Base-by-base conservation (phyloP, 768 basidiomycete species). In the Russula sp. region DNA sequence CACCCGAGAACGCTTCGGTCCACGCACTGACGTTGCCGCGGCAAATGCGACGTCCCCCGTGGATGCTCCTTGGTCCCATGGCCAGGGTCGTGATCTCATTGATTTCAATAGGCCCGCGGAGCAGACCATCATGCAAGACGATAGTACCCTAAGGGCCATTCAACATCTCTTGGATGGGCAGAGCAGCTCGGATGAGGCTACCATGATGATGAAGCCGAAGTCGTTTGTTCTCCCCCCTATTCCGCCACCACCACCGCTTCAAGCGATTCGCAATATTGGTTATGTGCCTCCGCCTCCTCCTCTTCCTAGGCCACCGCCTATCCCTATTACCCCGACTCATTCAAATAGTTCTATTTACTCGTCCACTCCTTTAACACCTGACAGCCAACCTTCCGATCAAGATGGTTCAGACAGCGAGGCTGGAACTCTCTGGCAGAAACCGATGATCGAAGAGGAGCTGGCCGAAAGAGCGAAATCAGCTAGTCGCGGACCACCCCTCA, bases 331-430 rank as follows among this genome's bases (percentile, higher is more conserved):
- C 26, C 50, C 46, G 6, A 48, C 69, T 2, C 40, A 46, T 3
- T 54, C 63, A 48, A 57, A 34, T 7, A 40, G 20, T n/a, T 57
- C 56, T 9, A 58, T 50, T 2, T 56, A 46, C 38, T 42, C 68
- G 5, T 61, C 67, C 26, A 64, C 66, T 22, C 68, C 63, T 18
- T 36, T 63, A 20, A 63, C 69, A 3, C 58, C 64, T 30, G 63
- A 65, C 14, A 56, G 60, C 28, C 67, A 67, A 20, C 60, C 61
- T 42, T 54, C 67, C 28, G 68, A 71, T 28, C 73, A 81, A 7
- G 80, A 81, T 50, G 84, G 82, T 22, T 82, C 80, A 10, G 84
- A 84, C 57, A 79, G 78, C 30, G 77, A 80, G 51, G 71, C 69
- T 30, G 78, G 79, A n/a, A 81, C 79, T 16, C 74, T 80, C 42